Percentiles rank a stretch among this genome's conserved stretches.
phyloP scores from a whole-genome alignment of 2,329 filamentous ascomycete genomes.

The Phialophora verrucosa region DNA sequence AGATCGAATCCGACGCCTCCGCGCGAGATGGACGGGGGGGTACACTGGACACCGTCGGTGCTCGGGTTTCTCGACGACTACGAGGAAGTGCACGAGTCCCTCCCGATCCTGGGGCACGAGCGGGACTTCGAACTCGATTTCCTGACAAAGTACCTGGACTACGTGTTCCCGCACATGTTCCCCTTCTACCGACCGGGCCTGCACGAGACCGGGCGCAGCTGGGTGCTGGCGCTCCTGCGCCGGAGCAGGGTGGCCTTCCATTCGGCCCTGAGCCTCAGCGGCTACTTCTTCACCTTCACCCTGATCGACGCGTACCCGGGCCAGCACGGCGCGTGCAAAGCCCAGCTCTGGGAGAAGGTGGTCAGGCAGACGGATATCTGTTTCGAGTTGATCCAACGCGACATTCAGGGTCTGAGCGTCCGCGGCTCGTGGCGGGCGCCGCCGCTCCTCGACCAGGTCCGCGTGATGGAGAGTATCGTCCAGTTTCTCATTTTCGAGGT shows the following conservation, averaged over 20 bases:
- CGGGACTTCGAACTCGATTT: constrained; percentile 43
- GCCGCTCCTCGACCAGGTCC: constrained; percentile 35
- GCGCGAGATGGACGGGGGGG: not conserved
- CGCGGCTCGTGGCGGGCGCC: no score
- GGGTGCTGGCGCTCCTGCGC: constrained; percentile 63
- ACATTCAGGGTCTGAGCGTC: constrained; percentile 36
- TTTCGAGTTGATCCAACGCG: constrained; percentile 33
- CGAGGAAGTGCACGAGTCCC: constrained; percentile 23
- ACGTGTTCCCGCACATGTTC: constrained; percentile 66
- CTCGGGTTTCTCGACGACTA: constrained; percentile 18
- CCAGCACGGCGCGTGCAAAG: constrained; percentile 9
- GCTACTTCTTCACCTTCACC: constrained; percentile 61
- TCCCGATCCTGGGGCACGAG: constrained; percentile 16
- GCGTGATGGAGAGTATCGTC: constrained; percentile 45
- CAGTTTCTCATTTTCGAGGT: constrained; percentile 46
- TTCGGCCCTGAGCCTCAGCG: constrained; percentile 62
- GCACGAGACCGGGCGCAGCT: constrained; percentile 62
- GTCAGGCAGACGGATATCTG: constrained; percentile 26
- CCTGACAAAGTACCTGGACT: constrained; percentile 66
- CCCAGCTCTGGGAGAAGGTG: constrained; percentile 14
- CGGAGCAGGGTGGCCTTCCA: constrained; percentile 60
- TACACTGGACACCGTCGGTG: constrained; percentile 3
- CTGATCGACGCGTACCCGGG: constrained; percentile 21
- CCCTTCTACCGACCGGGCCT: constrained; percentile 66
- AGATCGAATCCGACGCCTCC: not conserved